Base-by-base conservation (phyloP, 177 flowering plant species). In the Telopea speciosissima region DNA sequence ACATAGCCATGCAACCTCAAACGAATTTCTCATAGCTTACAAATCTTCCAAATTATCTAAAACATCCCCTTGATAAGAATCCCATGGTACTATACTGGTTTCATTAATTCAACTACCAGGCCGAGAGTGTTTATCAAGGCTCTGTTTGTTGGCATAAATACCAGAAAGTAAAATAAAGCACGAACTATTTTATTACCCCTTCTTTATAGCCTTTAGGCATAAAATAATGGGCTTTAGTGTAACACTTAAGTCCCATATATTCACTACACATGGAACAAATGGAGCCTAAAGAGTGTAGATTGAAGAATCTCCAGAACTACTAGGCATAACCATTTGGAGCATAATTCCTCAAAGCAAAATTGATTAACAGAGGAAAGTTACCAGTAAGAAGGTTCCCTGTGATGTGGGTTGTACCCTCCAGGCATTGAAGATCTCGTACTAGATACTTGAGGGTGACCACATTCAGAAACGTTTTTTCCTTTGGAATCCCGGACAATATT, bases 331-430 rank as follows among this genome's bases (percentile, higher is more conserved):
- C 66, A 62, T 45, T 42, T 26, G 24, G 25, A 44, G 62, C 21
- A 49, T 6, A 9, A 45, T 33, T 8, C 8, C 12, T 52, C 24
- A 22, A 54, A 68, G 24, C 26, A 49, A 59, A 13, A 28, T 23
- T 24, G 4, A 42, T 49, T 25, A 67, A 40, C 31, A 24, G 61
- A 36, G 24, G 62, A 31, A 9, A 45, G 28, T 62, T 88, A 95
- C 99, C 97, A 90, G 79, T 73, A 91, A 72, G 88, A 83, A 68
- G 99, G 99, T 67, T 96, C 99, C 74, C 99, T 82, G 73, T 89
- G 89, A 16, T 89, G 85, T 36, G 96, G 97, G 68, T 89, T 71
- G 68, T 93, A 93, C 19, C 96, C 98, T 65, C 91, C 90, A 71
- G 93, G 97, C 70, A 87, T 81, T 62, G 67, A 69, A 66, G 74